These are phyloP conservation scores for Lentinus tigrinus DNA, from an alignment of 768 basidiomycete species.

Conservation along the genomic window DNA sequence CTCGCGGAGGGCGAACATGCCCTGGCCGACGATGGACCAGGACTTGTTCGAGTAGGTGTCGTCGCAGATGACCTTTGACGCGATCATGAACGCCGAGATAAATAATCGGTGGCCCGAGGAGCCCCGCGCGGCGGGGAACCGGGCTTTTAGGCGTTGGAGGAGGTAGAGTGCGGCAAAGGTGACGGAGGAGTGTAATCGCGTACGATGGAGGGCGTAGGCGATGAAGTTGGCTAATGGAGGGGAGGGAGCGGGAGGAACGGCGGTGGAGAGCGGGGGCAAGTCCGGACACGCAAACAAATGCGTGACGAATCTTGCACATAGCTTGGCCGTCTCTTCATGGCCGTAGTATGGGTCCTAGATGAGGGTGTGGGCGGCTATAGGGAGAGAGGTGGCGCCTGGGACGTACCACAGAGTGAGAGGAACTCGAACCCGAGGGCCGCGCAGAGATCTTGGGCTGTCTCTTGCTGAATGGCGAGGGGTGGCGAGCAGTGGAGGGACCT, in stretches of 20 bases:
- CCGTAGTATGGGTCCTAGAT: slow-evolving; percentile 33
- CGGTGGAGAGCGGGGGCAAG: slow-evolving; percentile 32
- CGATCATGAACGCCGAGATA: slow-evolving; percentile 92
- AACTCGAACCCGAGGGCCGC: slow-evolving; percentile 4
- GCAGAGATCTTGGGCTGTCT: slow-evolving; percentile 22
- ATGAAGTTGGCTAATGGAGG: slow-evolving; percentile 74
- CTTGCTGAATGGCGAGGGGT: slow-evolving; percentile 30
- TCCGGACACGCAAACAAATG: slow-evolving; percentile 45
- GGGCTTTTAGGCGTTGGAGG: slow-evolving; percentile 83
- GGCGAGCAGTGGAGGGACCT: slow-evolving; percentile 26
- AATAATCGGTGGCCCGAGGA: slow-evolving; percentile 88
- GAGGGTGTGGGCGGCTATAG: neutral
- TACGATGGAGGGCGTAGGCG: slow-evolving; percentile 84
- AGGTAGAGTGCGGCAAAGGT: slow-evolving; percentile 65
- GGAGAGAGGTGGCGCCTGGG: slow-evolving; percentile 6
- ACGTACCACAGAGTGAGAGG: slow-evolving; percentile 13
- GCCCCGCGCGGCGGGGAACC: slow-evolving; percentile 89
- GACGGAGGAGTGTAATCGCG: slow-evolving; percentile 58
- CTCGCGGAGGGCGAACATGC: slow-evolving; percentile 70
- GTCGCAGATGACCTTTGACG: slow-evolving; percentile 71
- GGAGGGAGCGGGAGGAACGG: slow-evolving; percentile 46
- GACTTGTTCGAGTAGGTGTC: slow-evolving; percentile 73
- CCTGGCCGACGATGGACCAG: slow-evolving; percentile 65
- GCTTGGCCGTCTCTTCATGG: slow-evolving; percentile 41
- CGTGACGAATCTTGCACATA: slow-evolving; percentile 43